Evolutionary conservation across 352 stramenopile species (phyloP).

Genomic region (Phytophthora citrophthora): DNA sequence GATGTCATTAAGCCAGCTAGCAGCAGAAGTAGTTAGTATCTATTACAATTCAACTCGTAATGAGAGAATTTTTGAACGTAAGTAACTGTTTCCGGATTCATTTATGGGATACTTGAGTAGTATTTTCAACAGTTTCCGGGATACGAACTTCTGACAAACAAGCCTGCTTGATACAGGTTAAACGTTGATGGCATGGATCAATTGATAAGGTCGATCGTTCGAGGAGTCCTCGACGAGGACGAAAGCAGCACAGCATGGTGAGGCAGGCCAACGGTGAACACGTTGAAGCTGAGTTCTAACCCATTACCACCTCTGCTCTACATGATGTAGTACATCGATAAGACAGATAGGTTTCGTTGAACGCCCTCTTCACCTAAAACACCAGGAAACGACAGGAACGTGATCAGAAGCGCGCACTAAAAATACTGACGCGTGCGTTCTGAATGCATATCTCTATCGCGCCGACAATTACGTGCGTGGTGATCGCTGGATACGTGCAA

Average conservation of each 20-base stretch:
- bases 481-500: conserved; percentile 1
- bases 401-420: conserved; percentile 3
- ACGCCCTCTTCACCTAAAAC: conserved; percentile 14
- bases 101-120: too few species aligned
- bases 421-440: neutral
- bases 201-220: too few species aligned
- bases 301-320: conserved; percentile 3
- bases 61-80: conserved; percentile 25
- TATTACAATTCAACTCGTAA: conserved; percentile 37
- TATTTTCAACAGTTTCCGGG: neutral
- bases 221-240: too few species aligned
- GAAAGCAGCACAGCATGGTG: neutral
- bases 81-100: neutral
- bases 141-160: neutral
- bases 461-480: neutral
- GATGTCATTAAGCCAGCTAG: conserved; percentile 9
- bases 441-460: conserved; percentile 11
- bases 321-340: too few species aligned
- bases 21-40: conserved; percentile 32
- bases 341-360: conserved; percentile 10
- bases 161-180: neutral
- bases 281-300: conserved; percentile 7
- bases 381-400: conserved; percentile 13
- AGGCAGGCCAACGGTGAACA: neutral
- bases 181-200: neutral